Percentiles rank a stretch among this genome's conserved stretches.
Evolutionary conservation across 2,329 filamentous ascomycete genomes (phyloP).

Genomic region (Neonectria sp.): DNA sequence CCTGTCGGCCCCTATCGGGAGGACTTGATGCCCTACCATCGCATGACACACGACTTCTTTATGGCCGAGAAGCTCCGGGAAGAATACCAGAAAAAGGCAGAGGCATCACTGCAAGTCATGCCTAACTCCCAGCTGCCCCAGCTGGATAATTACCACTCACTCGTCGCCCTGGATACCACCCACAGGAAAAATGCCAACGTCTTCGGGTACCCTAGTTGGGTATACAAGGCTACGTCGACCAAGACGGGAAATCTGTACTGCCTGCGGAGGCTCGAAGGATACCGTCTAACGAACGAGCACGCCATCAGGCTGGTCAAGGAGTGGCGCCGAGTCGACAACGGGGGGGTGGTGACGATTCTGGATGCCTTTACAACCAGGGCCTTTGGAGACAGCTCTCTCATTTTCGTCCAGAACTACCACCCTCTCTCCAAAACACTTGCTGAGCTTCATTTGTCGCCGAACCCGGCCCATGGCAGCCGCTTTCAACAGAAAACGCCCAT

Average conservation of each 20-base stretch:
- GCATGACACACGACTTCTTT: conserved; percentile 92
- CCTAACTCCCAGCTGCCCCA: conserved; percentile 82
- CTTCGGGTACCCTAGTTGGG: conserved; percentile 93
- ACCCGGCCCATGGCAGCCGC: conserved; percentile 59
- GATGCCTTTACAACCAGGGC: conserved; percentile 94
- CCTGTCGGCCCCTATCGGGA: conserved; percentile 87
- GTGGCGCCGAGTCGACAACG: conserved; percentile 89
- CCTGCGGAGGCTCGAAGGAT: conserved; percentile 89
- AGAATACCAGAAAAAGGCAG: conserved; percentile 89
- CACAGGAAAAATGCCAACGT: conserved; percentile 83
- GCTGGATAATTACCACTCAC: conserved; percentile 91
- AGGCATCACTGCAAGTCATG: conserved; percentile 87
- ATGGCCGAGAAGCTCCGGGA: conserved; percentile 89
- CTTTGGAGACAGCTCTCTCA: conserved; percentile 94
- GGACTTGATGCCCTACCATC: conserved; percentile 87
- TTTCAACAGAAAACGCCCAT: conserved; percentile 65
- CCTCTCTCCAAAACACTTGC: conserved; percentile 91
- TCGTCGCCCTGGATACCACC: conserved; percentile 89
- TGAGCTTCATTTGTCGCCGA: conserved; percentile 79
- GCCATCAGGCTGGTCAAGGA: conserved; percentile 88
- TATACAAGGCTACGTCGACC: conserved; percentile 93
- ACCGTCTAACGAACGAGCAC: conserved; percentile 89
- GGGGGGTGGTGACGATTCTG: conserved; percentile 86
- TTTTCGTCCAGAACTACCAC: conserved; percentile 95
- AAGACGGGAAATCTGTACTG: conserved; percentile 93